These are phyloP conservation scores for Stipa capillata DNA, from an alignment of 176 grass and related monocot genomes.

Conservation along the genomic window DNA sequence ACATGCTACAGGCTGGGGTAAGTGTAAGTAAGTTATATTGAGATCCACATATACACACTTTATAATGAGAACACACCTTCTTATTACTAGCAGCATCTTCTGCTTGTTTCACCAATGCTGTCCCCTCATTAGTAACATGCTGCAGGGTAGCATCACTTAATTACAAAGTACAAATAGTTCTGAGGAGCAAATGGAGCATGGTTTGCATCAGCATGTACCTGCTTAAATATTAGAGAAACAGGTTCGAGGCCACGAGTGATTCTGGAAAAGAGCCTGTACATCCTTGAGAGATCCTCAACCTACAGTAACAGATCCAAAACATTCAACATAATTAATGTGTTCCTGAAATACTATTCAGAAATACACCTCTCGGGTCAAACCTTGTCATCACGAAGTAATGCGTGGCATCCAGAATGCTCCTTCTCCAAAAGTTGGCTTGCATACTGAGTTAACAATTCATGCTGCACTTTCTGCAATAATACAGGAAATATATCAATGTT, in stretches of 20 bases:
- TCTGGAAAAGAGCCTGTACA: slow-evolving; percentile 88
- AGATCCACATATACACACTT: background rate
- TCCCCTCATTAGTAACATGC: slow-evolving; percentile 91
- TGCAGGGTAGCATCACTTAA: slow-evolving; percentile 23
- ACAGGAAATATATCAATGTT: background rate
- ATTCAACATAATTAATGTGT: background rate
- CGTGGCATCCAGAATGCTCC: slow-evolving; percentile 85
- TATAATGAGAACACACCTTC: slow-evolving; percentile 39
- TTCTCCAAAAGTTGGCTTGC: slow-evolving; percentile 81
- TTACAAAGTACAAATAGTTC: slow-evolving; percentile 16
- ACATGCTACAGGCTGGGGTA: background rate
- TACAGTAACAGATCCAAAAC: slow-evolving; percentile 13
- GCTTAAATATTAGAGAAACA: slow-evolving; percentile 89
- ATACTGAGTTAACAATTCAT: slow-evolving; percentile 72
- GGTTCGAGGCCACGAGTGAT: slow-evolving; percentile 76
- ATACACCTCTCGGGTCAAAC: slow-evolving; percentile 16
- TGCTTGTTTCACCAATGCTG: slow-evolving; percentile 76
- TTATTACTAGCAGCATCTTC: slow-evolving; percentile 93
- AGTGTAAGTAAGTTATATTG: background rate
- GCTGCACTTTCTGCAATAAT: slow-evolving; percentile 71
- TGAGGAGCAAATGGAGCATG: background rate
- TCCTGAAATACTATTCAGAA: background rate
- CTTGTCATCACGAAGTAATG: slow-evolving; percentile 77
- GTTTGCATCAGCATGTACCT: slow-evolving; percentile 37
- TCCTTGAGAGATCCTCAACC: slow-evolving; percentile 86